These are phyloP conservation scores for Tilletia setariae DNA, from an alignment of 1,284 basidiomycete species.

Conservation along the genomic window DNA sequence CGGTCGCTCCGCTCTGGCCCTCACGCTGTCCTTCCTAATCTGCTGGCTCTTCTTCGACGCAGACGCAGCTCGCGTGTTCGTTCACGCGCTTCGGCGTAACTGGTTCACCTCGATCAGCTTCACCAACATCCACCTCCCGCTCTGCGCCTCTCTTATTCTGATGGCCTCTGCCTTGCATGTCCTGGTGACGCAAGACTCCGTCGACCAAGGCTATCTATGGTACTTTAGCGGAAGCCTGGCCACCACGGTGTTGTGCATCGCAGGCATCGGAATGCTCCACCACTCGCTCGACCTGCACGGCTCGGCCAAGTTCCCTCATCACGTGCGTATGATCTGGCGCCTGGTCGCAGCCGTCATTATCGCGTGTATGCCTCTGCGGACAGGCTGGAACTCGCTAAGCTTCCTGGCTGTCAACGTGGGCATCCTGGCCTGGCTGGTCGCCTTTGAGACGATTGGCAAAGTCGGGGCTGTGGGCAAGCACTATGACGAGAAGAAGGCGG, in stretches of 20 bases:
- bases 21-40: slow-evolving; percentile 44
- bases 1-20: slow-evolving; percentile 38
- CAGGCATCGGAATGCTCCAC: slow-evolving; percentile 43
- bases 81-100: slow-evolving; percentile 51
- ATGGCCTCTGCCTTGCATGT: slow-evolving; percentile 32
- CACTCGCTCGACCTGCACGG: slow-evolving; percentile 37
- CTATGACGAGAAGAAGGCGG: slow-evolving; percentile 33
- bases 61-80: slow-evolving; percentile 45
- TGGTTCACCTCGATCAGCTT: slow-evolving; percentile 47
- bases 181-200: slow-evolving; percentile 28
- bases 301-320: slow-evolving; percentile 37
- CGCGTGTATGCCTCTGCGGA: slow-evolving; percentile 32
- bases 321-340: slow-evolving; percentile 34
- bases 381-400: slow-evolving; percentile 31
- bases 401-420: slow-evolving; percentile 33
- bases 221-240: slow-evolving; percentile 40
- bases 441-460: slow-evolving; percentile 49
- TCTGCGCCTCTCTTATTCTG: slow-evolving; percentile 45
- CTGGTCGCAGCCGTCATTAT: slow-evolving; percentile 33
- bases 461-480: slow-evolving; percentile 41
- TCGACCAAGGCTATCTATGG: slow-evolving; percentile 38
- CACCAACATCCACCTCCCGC: slow-evolving; percentile 48
- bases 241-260: slow-evolving; percentile 35
- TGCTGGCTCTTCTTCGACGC: slow-evolving; percentile 47
- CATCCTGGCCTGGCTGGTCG: slow-evolving; percentile 35